Conservation (phyloP, 75 land plant genomes). For the Pseudotsuga menziesii region DNA sequence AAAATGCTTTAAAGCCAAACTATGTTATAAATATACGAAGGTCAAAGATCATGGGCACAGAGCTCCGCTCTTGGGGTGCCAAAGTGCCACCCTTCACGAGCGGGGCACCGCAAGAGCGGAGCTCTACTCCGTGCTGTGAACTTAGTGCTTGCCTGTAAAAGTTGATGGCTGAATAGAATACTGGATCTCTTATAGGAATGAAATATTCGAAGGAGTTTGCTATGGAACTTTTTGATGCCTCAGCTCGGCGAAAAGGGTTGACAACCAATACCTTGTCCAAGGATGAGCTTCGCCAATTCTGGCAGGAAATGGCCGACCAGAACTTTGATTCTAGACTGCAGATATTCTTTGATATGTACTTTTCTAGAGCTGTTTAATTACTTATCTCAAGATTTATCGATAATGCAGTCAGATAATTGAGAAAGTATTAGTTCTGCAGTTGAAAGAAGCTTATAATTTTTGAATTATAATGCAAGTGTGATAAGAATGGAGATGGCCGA, state of each 20-base stretch:
- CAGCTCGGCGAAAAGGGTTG: conserved; percentile 17
- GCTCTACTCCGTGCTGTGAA: no score
- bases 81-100: no score
- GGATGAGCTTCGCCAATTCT: conserved; percentile 31
- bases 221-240: conserved; percentile 30
- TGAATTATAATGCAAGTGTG: conserved; percentile 2
- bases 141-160: no score
- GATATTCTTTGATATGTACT: conserved; percentile 43
- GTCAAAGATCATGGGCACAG: no score
- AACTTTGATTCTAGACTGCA: conserved; percentile 35
- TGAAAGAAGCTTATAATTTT: not conserved
- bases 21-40: no score
- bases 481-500: conserved; percentile 38
- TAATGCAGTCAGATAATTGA: not conserved
- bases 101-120: no score
- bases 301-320: conserved; percentile 32
- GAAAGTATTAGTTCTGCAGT: not conserved
- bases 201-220: conserved; percentile 49
- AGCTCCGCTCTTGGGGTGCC: no score
- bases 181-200: conserved; percentile 23
- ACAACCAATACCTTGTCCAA: conserved; percentile 11
- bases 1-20: no score
- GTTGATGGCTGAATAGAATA: no score
- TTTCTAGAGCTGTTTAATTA: not conserved
- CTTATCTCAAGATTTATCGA: not conserved